Evolutionary conservation across 2,329 filamentous ascomycete species (phyloP), one percentile per base, ranked within the genome.

Genomic region (Trichoderma sp.): DNA sequence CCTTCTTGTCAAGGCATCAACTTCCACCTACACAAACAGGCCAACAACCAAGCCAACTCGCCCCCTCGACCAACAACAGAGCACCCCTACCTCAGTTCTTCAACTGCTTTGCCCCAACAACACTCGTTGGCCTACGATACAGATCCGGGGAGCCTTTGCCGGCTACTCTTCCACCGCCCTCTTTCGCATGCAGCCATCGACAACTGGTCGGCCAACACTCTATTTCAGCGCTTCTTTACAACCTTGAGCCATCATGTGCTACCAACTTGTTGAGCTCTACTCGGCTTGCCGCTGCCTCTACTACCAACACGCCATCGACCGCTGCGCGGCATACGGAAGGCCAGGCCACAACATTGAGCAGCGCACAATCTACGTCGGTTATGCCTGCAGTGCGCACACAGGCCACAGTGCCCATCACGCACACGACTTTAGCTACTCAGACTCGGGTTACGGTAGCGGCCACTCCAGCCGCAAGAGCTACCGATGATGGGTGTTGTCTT

Each of bases 211-310:
- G 57, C 64, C 64, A 66, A 58, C 50, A 45, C 3, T 24, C 19
- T 41, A 55, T 21, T 48, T 26, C 44, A 39, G 17, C 19, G 17
- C 19, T 26, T 9, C 58, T 26, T 9, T 52, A 19, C 64, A 60
- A 58, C 34, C 63, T 58, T 56, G 68, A 57, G 69, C 59, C 76
- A 82, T 69, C 67, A 96, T 97, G 93, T 97, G 93, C 74, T 93
- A 92, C 74, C 91, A 93, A 79, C 79, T 97, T 68, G 82, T 94
- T 72, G 93, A 97, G 78, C 84, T 91, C 66, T 97, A 93, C 81
- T 88, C 92, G 63, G 91, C 90, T 64, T 97, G 93, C 83, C 86
- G 88, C 69, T 97, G 93, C 79, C 83, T 94, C 71, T 96, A 97
- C 82, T 92, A 94, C 81, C 85, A 89, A 73, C 93, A 97, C 76